Conservation (phyloP, 192 early-diverging fungal species). For the Gigaspora rosea region DNA sequence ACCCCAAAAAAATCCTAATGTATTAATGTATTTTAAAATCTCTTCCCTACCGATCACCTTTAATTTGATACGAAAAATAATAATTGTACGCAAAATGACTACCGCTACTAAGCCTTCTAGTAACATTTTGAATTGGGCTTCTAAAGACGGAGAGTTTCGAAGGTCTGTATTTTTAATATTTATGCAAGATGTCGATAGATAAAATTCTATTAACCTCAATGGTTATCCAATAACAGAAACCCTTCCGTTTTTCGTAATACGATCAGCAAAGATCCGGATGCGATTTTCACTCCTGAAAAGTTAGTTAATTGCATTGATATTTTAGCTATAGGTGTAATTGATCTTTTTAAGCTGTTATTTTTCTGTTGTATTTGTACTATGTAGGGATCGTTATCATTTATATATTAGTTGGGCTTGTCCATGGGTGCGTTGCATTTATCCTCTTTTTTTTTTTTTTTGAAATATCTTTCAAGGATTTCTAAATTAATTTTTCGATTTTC, state of each 20-base stretch:
- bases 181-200: too few relatives aligned
- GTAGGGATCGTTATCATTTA: conserved; percentile 75
- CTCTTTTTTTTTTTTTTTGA: too few relatives aligned
- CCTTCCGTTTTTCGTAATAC: conserved; percentile 69
- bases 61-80: too few relatives aligned
- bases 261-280: conserved; percentile 54
- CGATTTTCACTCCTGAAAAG: conserved; percentile 75
- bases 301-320: conserved; percentile 33
- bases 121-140: conserved; percentile 62
- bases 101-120: too few relatives aligned
- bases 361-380: neutral
- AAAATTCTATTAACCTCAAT: too few relatives aligned
- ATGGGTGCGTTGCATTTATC: conserved; percentile 44
- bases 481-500: neutral
- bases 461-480: neutral
- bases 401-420: conserved; percentile 72
- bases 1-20: too few relatives aligned
- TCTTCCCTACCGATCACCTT: too few relatives aligned
- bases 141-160: conserved; percentile 78
- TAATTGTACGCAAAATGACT: too few relatives aligned
- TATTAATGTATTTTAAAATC: too few relatives aligned
- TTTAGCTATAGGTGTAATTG: neutral
- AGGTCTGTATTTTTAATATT: conserved; percentile 34
- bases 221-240: conserved; percentile 31
- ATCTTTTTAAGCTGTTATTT: neutral